Evolutionary conservation across 306 rosid species (phyloP).

Genomic region (Mimosa pudica): DNA sequence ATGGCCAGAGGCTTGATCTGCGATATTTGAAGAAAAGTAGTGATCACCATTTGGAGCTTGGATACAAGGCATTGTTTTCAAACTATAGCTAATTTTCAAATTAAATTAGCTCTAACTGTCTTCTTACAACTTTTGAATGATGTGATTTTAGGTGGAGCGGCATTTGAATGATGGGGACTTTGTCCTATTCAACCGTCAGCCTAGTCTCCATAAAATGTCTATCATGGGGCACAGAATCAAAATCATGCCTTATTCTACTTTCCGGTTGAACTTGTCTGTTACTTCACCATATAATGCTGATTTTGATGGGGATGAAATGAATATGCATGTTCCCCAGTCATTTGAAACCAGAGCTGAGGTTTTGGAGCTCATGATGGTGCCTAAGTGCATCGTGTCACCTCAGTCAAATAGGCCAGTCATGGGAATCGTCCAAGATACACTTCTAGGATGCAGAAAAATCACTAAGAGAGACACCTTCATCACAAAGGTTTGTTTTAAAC

Average conservation of each 20-base stretch:
- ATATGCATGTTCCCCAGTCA: slow-evolving; percentile 99
- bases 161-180: slow-evolving; percentile 98
- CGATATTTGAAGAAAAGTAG: slow-evolving; percentile 96
- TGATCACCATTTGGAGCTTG: slow-evolving; percentile 99
- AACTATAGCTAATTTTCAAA: background rate
- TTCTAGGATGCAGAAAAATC: slow-evolving; percentile 92
- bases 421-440: slow-evolving; percentile 98
- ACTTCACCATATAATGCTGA: slow-evolving; percentile 98
- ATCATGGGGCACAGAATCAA: slow-evolving; percentile 99
- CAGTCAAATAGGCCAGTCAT: slow-evolving; percentile 95
- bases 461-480: slow-evolving; percentile 96
- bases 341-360: slow-evolving; percentile 99
- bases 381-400: slow-evolving; percentile 98
- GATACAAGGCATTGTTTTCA: slow-evolving; percentile 71
- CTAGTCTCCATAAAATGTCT: slow-evolving; percentile 99
- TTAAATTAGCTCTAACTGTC: slow-evolving; percentile 9
- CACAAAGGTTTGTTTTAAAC: slow-evolving; percentile 60
- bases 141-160: slow-evolving; percentile 87
- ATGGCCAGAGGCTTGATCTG: slow-evolving; percentile 98
- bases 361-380: slow-evolving; percentile 99
- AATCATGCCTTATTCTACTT: slow-evolving; percentile 99
- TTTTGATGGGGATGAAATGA: slow-evolving; percentile 99
- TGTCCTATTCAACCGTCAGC: slow-evolving; percentile 96
- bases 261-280: slow-evolving; percentile 88
- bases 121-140: slow-evolving; percentile 28